Percentiles rank a stretch among this genome's conserved stretches.
Evolutionary conservation across 2,329 filamentous ascomycete species (phyloP).

Genomic region (Pyrenochaeta sp.): DNA sequence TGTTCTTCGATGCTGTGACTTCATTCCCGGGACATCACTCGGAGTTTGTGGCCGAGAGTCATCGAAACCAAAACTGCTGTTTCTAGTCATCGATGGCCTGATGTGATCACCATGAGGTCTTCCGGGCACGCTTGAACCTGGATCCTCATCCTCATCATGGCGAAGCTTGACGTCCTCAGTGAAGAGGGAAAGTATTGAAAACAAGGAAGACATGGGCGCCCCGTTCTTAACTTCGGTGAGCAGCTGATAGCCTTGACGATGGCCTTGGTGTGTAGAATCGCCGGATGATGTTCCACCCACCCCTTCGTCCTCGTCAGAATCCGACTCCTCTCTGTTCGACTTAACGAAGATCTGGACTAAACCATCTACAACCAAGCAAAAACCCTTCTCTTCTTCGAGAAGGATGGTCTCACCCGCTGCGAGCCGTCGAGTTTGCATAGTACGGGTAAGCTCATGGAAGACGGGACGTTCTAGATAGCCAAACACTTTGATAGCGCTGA

Average conservation of each 20-base stretch:
- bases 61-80: slow-evolving; percentile 42
- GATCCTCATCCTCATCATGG: slow-evolving; percentile 72
- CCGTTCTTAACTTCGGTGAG: slow-evolving; percentile 98
- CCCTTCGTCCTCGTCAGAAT: slow-evolving; percentile 55
- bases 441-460: slow-evolving; percentile 95
- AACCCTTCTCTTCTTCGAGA: slow-evolving; percentile 96
- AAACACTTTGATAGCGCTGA: slow-evolving; percentile 99
- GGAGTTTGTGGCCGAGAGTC: slow-evolving; percentile 46
- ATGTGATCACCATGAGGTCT: slow-evolving; percentile 31
- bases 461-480: slow-evolving; percentile 95
- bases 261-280: slow-evolving; percentile 69
- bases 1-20: slow-evolving; percentile 35
- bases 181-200: slow-evolving; percentile 96
- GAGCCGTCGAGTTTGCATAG: slow-evolving; percentile 97
- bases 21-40: slow-evolving; percentile 25
- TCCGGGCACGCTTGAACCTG: slow-evolving; percentile 36
- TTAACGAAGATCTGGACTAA: slow-evolving; percentile 98
- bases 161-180: slow-evolving; percentile 91
- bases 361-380: slow-evolving; percentile 96
- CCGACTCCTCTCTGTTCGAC: slow-evolving; percentile 66
- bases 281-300: slow-evolving; percentile 52
- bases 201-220: slow-evolving; percentile 96
- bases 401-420: slow-evolving; percentile 96
- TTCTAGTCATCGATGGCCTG: slow-evolving; percentile 33
- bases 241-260: slow-evolving; percentile 88